Evolutionary conservation across 768 basidiomycete genomes (phyloP).

Genomic region (Tylopilus cervinicoccineus): DNA sequence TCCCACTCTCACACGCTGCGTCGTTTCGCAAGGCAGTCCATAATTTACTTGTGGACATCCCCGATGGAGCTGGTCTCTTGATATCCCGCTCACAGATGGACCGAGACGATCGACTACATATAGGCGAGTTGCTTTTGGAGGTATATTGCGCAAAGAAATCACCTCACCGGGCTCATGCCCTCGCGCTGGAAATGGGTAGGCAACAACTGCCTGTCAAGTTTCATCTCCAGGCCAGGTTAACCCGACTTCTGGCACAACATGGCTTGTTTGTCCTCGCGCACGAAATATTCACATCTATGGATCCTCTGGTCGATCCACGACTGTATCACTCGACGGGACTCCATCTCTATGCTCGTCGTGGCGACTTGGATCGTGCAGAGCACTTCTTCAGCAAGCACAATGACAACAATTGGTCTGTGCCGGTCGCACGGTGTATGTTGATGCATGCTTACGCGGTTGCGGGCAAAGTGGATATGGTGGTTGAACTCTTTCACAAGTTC

Average conservation of each 20-base stretch:
- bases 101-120: constrained; percentile 23
- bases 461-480: constrained; percentile 39
- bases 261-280: constrained; percentile 42
- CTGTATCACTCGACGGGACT: constrained; percentile 43
- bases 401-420: constrained; percentile 23
- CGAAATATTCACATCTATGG: constrained; percentile 36
- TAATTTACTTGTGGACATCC: constrained; percentile 28
- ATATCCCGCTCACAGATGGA: constrained; percentile 22
- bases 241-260: constrained; percentile 41
- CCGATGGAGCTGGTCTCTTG: constrained; percentile 30
- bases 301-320: constrained; percentile 15
- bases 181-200: constrained; percentile 39
- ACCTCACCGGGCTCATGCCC: constrained; percentile 35
- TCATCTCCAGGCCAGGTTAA: constrained; percentile 32
- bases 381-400: constrained; percentile 38
- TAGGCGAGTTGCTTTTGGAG: constrained; percentile 42
- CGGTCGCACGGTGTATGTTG: constrained; percentile 39
- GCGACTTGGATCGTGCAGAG: constrained; percentile 43
- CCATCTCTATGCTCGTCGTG: constrained; percentile 49
- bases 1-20: constrained; percentile 6
- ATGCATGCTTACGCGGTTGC: constrained; percentile 54
- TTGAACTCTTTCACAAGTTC: constrained; percentile 50
- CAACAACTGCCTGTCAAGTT: constrained; percentile 31
- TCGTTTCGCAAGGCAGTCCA: constrained; percentile 30
- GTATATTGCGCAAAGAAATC: constrained; percentile 32